These are phyloP conservation scores for Penicillium frequentans DNA, from an alignment of 2,329 filamentous ascomycete species.

Conservation along the genomic window DNA sequence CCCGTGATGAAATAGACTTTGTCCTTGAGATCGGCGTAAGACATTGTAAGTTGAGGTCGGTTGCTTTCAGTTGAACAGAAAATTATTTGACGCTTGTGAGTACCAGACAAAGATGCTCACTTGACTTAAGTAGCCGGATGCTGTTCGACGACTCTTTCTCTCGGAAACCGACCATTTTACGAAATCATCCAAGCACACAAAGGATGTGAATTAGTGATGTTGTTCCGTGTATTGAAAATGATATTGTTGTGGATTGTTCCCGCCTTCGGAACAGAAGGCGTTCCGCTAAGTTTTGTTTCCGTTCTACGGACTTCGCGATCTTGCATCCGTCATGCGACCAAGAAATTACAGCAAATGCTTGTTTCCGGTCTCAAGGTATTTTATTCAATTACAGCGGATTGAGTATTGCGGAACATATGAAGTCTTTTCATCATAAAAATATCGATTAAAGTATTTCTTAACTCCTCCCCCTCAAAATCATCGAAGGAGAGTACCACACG, in stretches of 20 bases:
- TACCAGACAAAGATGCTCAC: background rate
- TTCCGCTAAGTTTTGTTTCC: background rate
- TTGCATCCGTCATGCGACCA: background rate
- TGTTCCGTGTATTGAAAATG: background rate
- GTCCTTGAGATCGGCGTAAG: background rate
- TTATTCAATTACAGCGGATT: accelerated
- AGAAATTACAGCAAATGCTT: background rate
- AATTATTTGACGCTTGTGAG: background rate
- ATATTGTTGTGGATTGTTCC: background rate
- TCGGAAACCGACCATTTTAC: background rate
- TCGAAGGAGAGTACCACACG: background rate
- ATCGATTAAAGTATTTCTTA: background rate
- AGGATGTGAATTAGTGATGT: background rate
- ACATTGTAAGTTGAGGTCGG: background rate
- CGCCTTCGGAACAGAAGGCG: background rate
- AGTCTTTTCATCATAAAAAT: background rate
- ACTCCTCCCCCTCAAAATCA: background rate
- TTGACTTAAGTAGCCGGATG: background rate
- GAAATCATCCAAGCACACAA: background rate
- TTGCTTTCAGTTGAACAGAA: background rate
- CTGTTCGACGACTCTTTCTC: background rate
- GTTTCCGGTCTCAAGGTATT: background rate
- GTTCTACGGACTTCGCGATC: background rate
- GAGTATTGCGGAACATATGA: background rate
- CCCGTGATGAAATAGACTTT: background rate